Evolutionary conservation across 352 stramenopile species (phyloP).

Genomic region (Globisporangium sylvaticum): DNA sequence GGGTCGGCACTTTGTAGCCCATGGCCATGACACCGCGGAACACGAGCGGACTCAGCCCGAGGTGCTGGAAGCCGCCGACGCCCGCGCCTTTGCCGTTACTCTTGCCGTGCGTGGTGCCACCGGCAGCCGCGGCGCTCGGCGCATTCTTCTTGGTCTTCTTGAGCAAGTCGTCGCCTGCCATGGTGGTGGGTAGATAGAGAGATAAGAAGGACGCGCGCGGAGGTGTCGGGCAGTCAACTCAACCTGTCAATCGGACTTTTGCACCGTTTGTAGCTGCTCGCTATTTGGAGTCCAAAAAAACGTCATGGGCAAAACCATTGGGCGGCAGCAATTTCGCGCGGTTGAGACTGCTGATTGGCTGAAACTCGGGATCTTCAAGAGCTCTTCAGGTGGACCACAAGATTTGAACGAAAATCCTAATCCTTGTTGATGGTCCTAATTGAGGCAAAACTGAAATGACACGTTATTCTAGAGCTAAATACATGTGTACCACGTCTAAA

Average conservation of each 20-base stretch:
- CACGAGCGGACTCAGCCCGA: constrained; percentile 72
- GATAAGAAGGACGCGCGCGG: neutral
- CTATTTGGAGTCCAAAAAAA: constrained; percentile 1
- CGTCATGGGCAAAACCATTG: constrained; percentile 23
- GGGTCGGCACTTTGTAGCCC: constrained; percentile 97
- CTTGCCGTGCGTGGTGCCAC: constrained; percentile 61
- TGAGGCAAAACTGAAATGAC: too few species aligned
- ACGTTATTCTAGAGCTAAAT: too few species aligned
- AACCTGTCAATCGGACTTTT: constrained; percentile 1
- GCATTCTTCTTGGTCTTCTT: constrained; percentile 42
- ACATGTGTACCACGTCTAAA: neutral
- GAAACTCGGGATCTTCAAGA: constrained; percentile 17
- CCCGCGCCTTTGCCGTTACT: constrained; percentile 76
- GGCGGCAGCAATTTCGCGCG: constrained; percentile 14
- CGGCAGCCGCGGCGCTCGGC: constrained; percentile 12
- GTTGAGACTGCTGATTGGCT: constrained; percentile 29
- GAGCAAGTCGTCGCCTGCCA: constrained; percentile 68
- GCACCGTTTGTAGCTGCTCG: neutral
- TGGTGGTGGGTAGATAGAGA: constrained; percentile 12
- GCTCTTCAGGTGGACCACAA: constrained; percentile 2
- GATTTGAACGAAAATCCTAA: neutral
- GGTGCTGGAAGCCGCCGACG: constrained; percentile 79
- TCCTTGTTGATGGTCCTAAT: too few species aligned
- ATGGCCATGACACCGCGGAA: constrained; percentile 90
- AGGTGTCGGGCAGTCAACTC: constrained; percentile 1